These are phyloP conservation scores for Scedosporium apiospermum DNA, from an alignment of 2,329 filamentous ascomycete species.

Conservation along the genomic window DNA sequence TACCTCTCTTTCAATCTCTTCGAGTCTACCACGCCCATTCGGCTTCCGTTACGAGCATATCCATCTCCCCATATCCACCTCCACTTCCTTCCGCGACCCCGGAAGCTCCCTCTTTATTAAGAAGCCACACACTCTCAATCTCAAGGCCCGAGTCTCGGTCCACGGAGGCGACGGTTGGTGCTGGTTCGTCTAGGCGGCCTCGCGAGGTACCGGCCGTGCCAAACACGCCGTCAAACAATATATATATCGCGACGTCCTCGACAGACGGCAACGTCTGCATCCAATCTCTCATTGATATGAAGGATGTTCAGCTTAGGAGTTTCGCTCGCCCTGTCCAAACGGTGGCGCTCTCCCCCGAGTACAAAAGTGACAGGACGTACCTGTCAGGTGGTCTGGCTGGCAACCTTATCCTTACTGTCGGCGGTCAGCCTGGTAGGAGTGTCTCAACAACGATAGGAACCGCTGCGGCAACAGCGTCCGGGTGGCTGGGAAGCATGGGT, in stretches of 20 bases:
- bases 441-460: conserved; percentile 81
- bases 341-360: conserved; percentile 90
- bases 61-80: conserved; percentile 75
- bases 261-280: conserved; percentile 95
- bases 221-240: conserved; percentile 75
- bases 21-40: conserved; percentile 88
- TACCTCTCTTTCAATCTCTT: conserved; percentile 72
- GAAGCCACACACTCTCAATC: background rate
- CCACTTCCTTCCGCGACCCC: conserved; percentile 25
- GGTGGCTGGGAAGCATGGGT: conserved; percentile 86
- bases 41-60: conserved; percentile 81
- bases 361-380: conserved; percentile 80
- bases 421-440: conserved; percentile 68
- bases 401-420: conserved; percentile 75
- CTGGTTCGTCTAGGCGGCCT: conserved; percentile 39
- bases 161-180: conserved; percentile 25
- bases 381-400: conserved; percentile 85
- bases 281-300: conserved; percentile 74
- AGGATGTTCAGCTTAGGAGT: conserved; percentile 85
- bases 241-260: conserved; percentile 87
- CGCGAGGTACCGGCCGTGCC: conserved; percentile 50
- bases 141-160: conserved; percentile 19
- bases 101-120: background rate
- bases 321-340: conserved; percentile 89
- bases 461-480: conserved; percentile 73